Conservation (phyloP, 2,329 filamentous ascomycete species). For the Lasiodiplodia gonubiensis region DNA sequence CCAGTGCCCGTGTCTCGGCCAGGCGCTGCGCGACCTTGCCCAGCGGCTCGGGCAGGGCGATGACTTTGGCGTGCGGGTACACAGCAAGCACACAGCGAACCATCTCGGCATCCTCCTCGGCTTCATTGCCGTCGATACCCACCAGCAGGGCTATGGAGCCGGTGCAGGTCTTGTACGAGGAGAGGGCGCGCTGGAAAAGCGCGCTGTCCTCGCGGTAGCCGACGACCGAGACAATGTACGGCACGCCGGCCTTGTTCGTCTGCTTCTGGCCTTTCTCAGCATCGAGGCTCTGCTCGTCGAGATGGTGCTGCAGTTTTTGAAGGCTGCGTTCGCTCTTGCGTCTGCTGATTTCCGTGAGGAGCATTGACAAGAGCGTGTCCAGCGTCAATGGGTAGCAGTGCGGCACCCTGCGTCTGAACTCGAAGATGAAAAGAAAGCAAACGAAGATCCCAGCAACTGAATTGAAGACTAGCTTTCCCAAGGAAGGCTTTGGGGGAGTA, state of each 20-base stretch:
- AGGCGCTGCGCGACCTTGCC: conserved; percentile 37
- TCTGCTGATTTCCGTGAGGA: not conserved
- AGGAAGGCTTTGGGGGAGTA: too few species aligned
- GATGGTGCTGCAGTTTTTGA: not conserved
- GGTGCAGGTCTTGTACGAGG: conserved; percentile 38
- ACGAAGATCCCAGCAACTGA: too few species aligned
- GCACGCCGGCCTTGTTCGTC: not conserved
- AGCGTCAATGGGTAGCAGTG: too few species aligned
- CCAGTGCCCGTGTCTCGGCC: conserved; percentile 31
- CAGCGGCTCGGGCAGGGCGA: conserved; percentile 38
- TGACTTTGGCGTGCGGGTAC: conserved; percentile 33
- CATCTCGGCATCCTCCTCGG: conserved; percentile 39
- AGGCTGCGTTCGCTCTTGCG: not conserved
- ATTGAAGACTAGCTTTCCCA: too few species aligned
- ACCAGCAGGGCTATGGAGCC: conserved; percentile 38
- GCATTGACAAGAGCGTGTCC: too few species aligned
- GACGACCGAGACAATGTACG: conserved; percentile 40
- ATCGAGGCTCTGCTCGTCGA: not conserved
- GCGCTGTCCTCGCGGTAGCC: conserved; percentile 42
- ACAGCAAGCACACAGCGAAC: conserved; percentile 38
- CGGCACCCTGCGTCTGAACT: too few species aligned
- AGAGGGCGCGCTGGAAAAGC: conserved; percentile 38
- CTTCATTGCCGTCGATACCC: conserved; percentile 40
- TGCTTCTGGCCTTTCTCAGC: not conserved
- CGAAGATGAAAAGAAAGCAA: too few species aligned